These are phyloP conservation scores for Pyrenochaeta sp. DNA, from an alignment of 2,329 filamentous ascomycete genomes.

Conservation along the genomic window DNA sequence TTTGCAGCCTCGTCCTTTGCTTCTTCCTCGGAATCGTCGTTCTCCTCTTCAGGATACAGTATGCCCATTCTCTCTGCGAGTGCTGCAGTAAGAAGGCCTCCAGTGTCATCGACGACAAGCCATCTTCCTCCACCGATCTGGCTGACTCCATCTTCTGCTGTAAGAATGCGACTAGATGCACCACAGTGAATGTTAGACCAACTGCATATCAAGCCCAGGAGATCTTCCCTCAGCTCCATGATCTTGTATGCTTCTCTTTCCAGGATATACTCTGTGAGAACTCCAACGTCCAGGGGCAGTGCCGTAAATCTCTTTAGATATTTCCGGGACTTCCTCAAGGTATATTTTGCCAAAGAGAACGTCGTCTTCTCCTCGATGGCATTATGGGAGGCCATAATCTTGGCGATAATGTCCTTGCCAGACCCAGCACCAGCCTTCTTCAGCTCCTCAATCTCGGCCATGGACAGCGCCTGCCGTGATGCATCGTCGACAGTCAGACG, in stretches of 20 bases:
- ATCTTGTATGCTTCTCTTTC: conserved; percentile 83
- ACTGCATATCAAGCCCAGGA: conserved; percentile 80
- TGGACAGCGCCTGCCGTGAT: conserved; percentile 76
- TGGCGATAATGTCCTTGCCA: conserved; percentile 90
- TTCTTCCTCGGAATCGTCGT: conserved; percentile 33
- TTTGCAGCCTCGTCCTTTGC: background rate
- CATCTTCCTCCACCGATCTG: conserved; percentile 68
- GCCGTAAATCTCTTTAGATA: conserved; percentile 89
- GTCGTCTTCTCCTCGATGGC: conserved; percentile 92
- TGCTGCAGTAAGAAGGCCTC: conserved; percentile 80
- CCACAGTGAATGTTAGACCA: conserved; percentile 89
- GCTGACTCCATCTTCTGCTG: conserved; percentile 42
- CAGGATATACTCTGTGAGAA: conserved; percentile 79
- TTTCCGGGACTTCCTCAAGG: conserved; percentile 91
- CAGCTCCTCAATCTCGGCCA: conserved; percentile 75
- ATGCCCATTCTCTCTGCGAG: conserved; percentile 91
- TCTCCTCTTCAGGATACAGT: conserved; percentile 62
- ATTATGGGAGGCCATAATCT: conserved; percentile 87
- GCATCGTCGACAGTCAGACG: conserved; percentile 70
- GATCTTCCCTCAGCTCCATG: conserved; percentile 86
- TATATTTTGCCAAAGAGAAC: conserved; percentile 95
- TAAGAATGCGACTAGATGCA: conserved; percentile 49
- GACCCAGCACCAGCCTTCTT: conserved; percentile 78
- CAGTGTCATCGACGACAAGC: conserved; percentile 86
- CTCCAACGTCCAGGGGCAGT: conserved; percentile 80